phyloP scores from a whole-genome alignment of 208 protist species.

The Crithidia acanthocephali region DNA sequence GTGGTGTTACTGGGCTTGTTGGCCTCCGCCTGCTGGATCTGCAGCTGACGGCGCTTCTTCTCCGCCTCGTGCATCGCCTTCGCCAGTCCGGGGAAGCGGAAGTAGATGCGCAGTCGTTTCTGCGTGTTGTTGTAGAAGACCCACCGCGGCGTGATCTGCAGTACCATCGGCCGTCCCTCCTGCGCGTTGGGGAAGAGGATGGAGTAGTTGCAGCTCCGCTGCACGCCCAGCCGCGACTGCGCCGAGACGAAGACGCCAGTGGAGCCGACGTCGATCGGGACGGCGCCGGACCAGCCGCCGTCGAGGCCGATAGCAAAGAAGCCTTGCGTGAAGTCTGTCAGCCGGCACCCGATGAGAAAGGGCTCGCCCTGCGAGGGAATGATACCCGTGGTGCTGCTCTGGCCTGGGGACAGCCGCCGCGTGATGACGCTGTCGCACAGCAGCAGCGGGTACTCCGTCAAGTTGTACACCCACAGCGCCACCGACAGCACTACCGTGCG shows the following conservation, averaged over 20 bases:
- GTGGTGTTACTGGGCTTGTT: neutral
- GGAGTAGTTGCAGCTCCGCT: slow-evolving; percentile 81
- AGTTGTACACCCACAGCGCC: slow-evolving; percentile 79
- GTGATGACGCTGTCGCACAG: slow-evolving; percentile 56
- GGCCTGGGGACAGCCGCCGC: slow-evolving; percentile 57
- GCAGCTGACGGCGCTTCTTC: slow-evolving; percentile 28
- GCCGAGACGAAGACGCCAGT: slow-evolving; percentile 66
- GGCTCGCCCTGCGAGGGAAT: slow-evolving; percentile 76
- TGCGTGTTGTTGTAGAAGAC: slow-evolving; percentile 75
- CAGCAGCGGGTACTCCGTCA: slow-evolving; percentile 80
- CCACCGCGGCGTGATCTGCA: slow-evolving; percentile 81
- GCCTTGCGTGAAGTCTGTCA: slow-evolving; percentile 55
- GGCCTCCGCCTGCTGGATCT: slow-evolving; percentile 4
- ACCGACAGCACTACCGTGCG: slow-evolving; percentile 78
- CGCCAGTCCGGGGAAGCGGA: slow-evolving; percentile 48
- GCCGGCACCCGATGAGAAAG: slow-evolving; percentile 69
- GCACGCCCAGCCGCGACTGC: slow-evolving; percentile 40
- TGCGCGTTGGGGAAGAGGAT: slow-evolving; percentile 74
- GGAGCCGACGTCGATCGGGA: slow-evolving; percentile 65
- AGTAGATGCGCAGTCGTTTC: slow-evolving; percentile 63
- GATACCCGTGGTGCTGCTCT: slow-evolving; percentile 66
- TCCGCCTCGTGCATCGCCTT: slow-evolving; percentile 32
- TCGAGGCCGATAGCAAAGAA: slow-evolving; percentile 76
- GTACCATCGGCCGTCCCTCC: slow-evolving; percentile 62
- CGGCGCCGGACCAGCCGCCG: slow-evolving; percentile 60